These are phyloP conservation scores for Backusella circina DNA, from an alignment of 192 early-diverging fungal species.

Conservation along the genomic window DNA sequence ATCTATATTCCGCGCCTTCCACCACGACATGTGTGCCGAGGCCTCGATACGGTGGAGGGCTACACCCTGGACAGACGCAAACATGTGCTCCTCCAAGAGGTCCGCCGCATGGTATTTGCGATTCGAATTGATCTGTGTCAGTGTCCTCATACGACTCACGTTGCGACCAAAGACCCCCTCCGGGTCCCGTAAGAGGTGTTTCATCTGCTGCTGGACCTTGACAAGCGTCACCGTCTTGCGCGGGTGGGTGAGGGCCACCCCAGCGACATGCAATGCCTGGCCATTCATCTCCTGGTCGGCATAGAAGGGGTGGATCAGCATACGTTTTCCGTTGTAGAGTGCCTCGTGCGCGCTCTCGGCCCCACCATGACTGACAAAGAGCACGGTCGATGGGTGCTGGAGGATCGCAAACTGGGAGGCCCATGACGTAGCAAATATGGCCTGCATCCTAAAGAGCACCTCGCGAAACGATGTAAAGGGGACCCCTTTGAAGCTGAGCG, in stretches of 20 bases:
- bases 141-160: not conserved
- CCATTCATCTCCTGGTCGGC: constrained; percentile 27
- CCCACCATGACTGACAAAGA: constrained; percentile 34
- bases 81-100: not conserved
- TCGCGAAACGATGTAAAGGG: not conserved
- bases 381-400: constrained; percentile 12
- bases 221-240: not conserved
- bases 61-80: not conserved
- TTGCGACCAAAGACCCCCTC: not conserved
- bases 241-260: not conserved
- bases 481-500: not conserved
- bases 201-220: not conserved
- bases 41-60: not conserved
- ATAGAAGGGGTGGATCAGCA: constrained; percentile 27
- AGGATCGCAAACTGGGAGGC: constrained; percentile 33
- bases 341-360: constrained; percentile 27
- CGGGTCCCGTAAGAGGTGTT: not conserved
- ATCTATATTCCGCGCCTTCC: not conserved
- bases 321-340: constrained; percentile 18
- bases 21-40: not conserved
- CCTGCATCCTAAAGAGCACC: not conserved
- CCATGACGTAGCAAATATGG: constrained; percentile 16
- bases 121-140: not conserved
- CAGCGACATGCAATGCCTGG: not conserved
- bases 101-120: not conserved